Percentiles rank a stretch among this genome's conserved stretches.
Evolutionary conservation across 75 land plant species (phyloP).

Genomic region (Adiantum capillusveneris): DNA sequence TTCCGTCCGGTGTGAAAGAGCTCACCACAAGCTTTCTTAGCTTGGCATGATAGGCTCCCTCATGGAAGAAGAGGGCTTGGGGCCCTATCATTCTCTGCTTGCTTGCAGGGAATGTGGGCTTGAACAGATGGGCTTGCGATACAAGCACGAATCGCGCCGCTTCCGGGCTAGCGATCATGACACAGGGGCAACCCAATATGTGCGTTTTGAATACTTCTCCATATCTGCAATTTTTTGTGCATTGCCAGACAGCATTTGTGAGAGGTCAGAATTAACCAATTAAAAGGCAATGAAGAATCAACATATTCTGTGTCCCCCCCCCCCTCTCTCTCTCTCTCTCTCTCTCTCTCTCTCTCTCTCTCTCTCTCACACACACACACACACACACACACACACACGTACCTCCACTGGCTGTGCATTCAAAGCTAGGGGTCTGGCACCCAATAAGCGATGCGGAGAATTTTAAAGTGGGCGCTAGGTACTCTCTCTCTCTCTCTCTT

Average conservation of each 20-base stretch:
- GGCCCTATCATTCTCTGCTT: slow-evolving; percentile 79
- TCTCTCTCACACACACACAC: too few relatives aligned
- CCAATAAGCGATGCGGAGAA: too few relatives aligned
- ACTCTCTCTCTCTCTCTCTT: too few relatives aligned
- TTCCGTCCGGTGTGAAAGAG: slow-evolving; percentile 64
- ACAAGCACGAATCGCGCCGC: slow-evolving; percentile 67
- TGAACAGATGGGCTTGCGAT: slow-evolving; percentile 66
- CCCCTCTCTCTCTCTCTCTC: background rate
- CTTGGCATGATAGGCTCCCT: slow-evolving; percentile 69
- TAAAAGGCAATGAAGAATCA: background rate
- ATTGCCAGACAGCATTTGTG: too few relatives aligned
- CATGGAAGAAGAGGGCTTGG: slow-evolving; percentile 82
- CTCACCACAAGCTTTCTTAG: slow-evolving; percentile 57
- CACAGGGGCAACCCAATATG: slow-evolving; percentile 79
- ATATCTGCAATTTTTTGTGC: too few relatives aligned
- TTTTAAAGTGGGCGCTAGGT: too few relatives aligned
- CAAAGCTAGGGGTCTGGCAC: too few relatives aligned
- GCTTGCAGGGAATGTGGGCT: slow-evolving; percentile 90
- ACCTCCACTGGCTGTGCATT: too few relatives aligned
- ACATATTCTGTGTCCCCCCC: background rate
- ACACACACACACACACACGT: too few relatives aligned
- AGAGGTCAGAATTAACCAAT: background rate
- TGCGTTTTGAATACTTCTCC: slow-evolving; percentile 79
- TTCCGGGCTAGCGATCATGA: slow-evolving; percentile 85
- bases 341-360: background rate